Evolutionary conservation across 2,329 filamentous ascomycete species (phyloP).

Genomic region (Ciborinia camelliae): DNA sequence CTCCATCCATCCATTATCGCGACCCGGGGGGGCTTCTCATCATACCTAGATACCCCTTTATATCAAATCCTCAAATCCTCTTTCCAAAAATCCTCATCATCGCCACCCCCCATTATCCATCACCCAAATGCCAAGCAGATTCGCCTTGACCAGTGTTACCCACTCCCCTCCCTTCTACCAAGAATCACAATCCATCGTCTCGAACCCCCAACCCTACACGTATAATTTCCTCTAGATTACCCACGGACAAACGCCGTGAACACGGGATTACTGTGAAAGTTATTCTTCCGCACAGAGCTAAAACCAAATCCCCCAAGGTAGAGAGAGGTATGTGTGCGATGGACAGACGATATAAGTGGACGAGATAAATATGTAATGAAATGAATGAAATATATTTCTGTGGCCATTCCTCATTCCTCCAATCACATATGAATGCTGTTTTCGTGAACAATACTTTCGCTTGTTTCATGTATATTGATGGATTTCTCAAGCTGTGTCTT

Average conservation of each 20-base stretch:
- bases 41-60: not conserved
- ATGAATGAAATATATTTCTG: not conserved
- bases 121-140: not conserved
- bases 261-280: not conserved
- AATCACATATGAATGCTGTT: not conserved
- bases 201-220: not conserved
- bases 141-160: too few relatives aligned
- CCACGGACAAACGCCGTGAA: not conserved
- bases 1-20: not conserved
- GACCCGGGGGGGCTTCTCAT: not conserved
- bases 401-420: not conserved
- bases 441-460: slow-evolving; percentile 1
- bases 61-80: not conserved
- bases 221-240: slow-evolving; percentile 11
- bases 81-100: not conserved
- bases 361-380: not conserved
- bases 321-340: not conserved
- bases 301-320: not conserved
- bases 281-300: not conserved
- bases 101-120: not conserved
- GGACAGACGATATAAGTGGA: not conserved
- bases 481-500: too few relatives aligned
- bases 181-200: not conserved
- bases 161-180: not conserved
- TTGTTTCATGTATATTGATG: not conserved